phyloP scores from a whole-genome alignment of 306 rosid species.

The Corylus heterophylla region DNA sequence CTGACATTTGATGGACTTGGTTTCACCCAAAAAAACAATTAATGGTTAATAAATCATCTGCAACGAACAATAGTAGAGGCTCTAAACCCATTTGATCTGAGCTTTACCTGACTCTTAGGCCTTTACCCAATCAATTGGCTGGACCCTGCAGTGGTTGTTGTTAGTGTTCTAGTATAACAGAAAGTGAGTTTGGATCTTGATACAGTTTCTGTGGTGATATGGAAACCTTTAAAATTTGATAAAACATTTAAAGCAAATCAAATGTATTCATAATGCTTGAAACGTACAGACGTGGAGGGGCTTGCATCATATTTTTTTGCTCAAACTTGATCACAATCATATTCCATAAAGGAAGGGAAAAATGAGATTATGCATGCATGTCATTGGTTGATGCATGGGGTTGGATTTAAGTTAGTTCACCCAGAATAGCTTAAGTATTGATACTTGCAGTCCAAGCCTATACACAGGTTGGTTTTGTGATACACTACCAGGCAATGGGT shows the following conservation, averaged over 20 bases:
- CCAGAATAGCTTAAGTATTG: not conserved
- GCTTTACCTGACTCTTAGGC: not conserved
- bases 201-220: not conserved
- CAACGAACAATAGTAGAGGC: not conserved
- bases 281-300: not conserved
- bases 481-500: not conserved
- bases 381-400: not conserved
- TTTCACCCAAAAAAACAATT: not conserved
- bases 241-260: not conserved
- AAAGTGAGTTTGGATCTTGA: not conserved
- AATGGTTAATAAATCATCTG: not conserved
- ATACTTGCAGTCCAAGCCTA: not conserved
- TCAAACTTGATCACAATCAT: not conserved
- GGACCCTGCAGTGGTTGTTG: not conserved
- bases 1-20: not conserved
- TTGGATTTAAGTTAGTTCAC: not conserved
- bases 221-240: too few relatives aligned
- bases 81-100: not conserved
- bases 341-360: slow-evolving; percentile 2
- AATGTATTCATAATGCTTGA: slow-evolving; percentile 4
- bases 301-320: not conserved
- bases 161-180: not conserved
- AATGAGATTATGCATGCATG: not conserved
- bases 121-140: not conserved
- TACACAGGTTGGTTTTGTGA: not conserved